Evolutionary conservation across 371 early-diverging fungal species (phyloP), one percentile per base, ranked within the genome.

Genomic region (Mortierella sp.): DNA sequence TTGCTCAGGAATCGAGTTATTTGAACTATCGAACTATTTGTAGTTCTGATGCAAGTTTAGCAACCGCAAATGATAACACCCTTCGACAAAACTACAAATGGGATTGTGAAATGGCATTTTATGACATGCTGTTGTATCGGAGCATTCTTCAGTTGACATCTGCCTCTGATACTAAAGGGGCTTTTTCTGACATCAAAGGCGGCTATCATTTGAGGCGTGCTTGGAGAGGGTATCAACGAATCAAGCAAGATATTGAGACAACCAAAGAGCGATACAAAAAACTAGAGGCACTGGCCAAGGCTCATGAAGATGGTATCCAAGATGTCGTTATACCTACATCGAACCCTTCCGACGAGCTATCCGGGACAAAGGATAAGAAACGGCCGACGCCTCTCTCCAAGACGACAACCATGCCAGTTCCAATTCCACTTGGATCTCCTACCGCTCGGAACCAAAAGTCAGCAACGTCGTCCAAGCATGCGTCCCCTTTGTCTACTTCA

Each of bases 21-120:
- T 57, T 73, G 62, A 37, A 62, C 7, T 71, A 73, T 29, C 65
- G 60, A 44, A 68, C 68, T 1, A 43, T 66, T 44, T 81, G 70
- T 47, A 69, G 69, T 7, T 57, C 70, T 1, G 73, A 75, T 55
- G 63, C 72, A 28, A 63, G 53, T 2, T 25, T 80, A 45, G 43
- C 62, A 21, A 68, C 73, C 4, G 64, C 52, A n/a, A 67, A 69
- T 59, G 75, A 72, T 9, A 70, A 56, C 19, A 73, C 81, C 1
- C 65, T 81, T 25, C 76, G 81, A 28, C 70, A 75, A 43, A 82
- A 82, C 66, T 82, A 76, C 71, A 75, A 81, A 59, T 82, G 82
- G 82, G 82, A 82, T 23, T 82, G 82, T 25, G 82, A 82, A 11
- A 73, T 82, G 71, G 66, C 82, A 0, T 70, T 81, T 53, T 81